Conservation (phyloP, 306 rosid species). For the Erythrophleum fordii region DNA sequence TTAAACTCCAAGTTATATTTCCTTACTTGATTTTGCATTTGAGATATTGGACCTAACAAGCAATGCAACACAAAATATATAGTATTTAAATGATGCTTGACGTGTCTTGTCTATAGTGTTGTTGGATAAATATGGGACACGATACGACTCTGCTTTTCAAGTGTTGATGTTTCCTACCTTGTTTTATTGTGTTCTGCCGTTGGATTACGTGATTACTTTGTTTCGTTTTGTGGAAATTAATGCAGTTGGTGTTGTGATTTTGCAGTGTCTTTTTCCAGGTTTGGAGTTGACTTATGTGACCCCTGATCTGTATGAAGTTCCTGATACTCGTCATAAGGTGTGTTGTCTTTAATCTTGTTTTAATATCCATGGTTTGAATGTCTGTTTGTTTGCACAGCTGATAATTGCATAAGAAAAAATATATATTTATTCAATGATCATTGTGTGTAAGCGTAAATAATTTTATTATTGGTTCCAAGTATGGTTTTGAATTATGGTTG, state of each 20-base stretch:
- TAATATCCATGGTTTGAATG: background rate
- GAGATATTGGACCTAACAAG: too few species aligned
- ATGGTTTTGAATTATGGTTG: too few species aligned
- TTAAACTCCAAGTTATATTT: background rate
- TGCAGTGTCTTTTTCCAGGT: conserved; percentile 42
- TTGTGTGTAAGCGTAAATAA: background rate
- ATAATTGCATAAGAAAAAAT: background rate
- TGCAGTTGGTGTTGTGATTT: conserved; percentile 11
- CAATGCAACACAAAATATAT: too few species aligned
- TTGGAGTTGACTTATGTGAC: conserved; percentile 5
- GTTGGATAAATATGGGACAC: too few species aligned
- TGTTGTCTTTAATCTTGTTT: background rate
- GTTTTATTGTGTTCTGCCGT: background rate
- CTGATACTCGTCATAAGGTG: conserved; percentile 34
- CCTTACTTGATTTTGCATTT: too few species aligned
- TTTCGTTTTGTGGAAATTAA: conserved; percentile 22
- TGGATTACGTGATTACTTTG: background rate
- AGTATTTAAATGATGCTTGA: too few species aligned
- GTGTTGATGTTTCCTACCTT: background rate
- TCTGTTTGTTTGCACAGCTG: background rate
- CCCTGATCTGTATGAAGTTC: conserved; percentile 3
- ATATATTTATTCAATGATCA: background rate
- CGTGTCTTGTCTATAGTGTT: too few species aligned
- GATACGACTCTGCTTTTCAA: too few species aligned
- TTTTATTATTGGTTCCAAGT: background rate